A percentile compares a stretch with the other conserved stretches of the same genome.
Conservation (phyloP, 768 basidiomycete species). For the Tephrocybe sp. region DNA sequence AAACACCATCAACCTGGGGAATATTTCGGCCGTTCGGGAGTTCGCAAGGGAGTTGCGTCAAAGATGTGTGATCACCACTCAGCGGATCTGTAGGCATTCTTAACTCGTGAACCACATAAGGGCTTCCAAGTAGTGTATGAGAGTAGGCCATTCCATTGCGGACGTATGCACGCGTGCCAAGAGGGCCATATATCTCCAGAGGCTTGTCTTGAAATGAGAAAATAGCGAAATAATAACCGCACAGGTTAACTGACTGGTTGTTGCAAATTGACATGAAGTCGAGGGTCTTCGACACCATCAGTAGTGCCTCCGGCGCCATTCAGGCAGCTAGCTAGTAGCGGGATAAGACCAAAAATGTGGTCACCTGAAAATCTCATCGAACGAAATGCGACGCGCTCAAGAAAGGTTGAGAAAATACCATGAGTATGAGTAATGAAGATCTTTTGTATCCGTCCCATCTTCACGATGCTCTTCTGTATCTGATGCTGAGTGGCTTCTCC, state of each 20-base stretch:
- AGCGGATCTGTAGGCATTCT: conserved; percentile 59
- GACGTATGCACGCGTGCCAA: conserved; percentile 79
- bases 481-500: conserved; percentile 83
- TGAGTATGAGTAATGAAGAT: conserved; percentile 90
- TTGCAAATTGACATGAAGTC: conserved; percentile 35
- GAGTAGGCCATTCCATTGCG: conserved; percentile 67
- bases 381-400: too few relatives aligned
- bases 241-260: conserved; percentile 32
- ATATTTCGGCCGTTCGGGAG: conserved; percentile 63
- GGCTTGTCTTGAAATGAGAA: conserved; percentile 37
- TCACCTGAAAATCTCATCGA: conserved; percentile 58
- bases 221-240: too few relatives aligned
- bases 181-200: conserved; percentile 83
- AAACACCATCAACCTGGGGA: conserved; percentile 51
- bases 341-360: conserved; percentile 75
- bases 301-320: conserved; percentile 73
- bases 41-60: conserved; percentile 54
- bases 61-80: conserved; percentile 43
- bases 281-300: conserved; percentile 59
- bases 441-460: conserved; percentile 76
- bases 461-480: conserved; percentile 67
- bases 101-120: conserved; percentile 84
- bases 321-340: conserved; percentile 62
- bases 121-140: conserved; percentile 58
- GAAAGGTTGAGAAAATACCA: conserved; percentile 40